Evolutionary conservation across 352 stramenopile genomes (phyloP), one percentile per base, ranked within the genome.

Genomic region (Sclerospora graminicola): DNA sequence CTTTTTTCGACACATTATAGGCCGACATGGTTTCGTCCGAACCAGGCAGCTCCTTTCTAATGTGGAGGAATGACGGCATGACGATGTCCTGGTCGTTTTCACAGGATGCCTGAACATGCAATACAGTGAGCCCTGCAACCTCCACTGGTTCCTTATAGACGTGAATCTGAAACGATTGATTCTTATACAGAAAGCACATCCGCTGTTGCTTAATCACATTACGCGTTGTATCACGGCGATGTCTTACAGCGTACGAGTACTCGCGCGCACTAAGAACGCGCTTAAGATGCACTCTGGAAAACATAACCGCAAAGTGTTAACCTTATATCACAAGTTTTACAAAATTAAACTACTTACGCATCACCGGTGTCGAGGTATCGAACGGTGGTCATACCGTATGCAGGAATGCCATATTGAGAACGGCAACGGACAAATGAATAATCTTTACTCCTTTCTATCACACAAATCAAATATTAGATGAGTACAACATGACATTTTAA

Each of bases 131-230:
- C 0, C 67, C 69, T 1, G 66, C 72, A 48, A 91, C 60, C 5
- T 66, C 49, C 4, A 53, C 51, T 18, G 79, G 79, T 42, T 89
- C 79, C 51, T 91, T 91, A 65, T 91, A 91, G 20, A 87, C 60
- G 53, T 91, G 79, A 31, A 91, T 81, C 55, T 91, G 77, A 56
- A 89, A 86, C 29, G 79, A 91, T 55, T 89, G 79, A 55, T 89
- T 89, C 51, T 84, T 60, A 60, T 88, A 86, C 36, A 91, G 38
- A 27, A 91, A 91, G 52, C 79, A 91, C 53, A 89, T 87, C 33
- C 79, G 79, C 51, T 88, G 76, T 61, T 91, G 79, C 65, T 91
- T 91, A 59, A 91, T 89, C 50, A 88, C 72, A 33, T 84, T 60
- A 28, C 79, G 74, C 27, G 41, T 69, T 18, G 62, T 70, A 45